Percentiles rank a stretch among this genome's conserved stretches.
Conservation (phyloP, 2,329 filamentous ascomycete species). For the Cladophialophora exuberans region DNA sequence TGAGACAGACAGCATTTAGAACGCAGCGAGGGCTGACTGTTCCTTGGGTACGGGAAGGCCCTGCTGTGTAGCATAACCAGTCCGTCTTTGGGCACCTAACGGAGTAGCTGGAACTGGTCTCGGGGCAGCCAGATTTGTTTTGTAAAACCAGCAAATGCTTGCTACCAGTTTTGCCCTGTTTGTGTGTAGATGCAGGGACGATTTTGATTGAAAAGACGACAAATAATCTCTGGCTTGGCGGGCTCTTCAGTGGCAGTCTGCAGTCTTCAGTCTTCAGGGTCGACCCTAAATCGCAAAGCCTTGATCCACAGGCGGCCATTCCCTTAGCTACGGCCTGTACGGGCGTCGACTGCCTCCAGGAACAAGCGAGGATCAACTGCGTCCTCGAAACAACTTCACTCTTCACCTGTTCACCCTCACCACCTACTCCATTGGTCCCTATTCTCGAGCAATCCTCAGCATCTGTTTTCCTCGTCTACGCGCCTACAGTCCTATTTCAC, state of each 20-base stretch:
- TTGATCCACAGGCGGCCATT: slow-evolving; percentile 6
- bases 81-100: too few species aligned
- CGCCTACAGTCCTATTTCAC: slow-evolving; percentile 26
- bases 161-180: too few species aligned
- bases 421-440: slow-evolving; percentile 12
- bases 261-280: too few species aligned
- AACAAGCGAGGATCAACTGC: slow-evolving; percentile 27
- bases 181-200: too few species aligned
- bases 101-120: too few species aligned
- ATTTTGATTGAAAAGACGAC: neutral
- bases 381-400: slow-evolving; percentile 21
- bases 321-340: neutral
- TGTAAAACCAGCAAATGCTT: neutral
- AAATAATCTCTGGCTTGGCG: neutral
- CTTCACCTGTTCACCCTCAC: slow-evolving; percentile 9
- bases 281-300: too few species aligned
- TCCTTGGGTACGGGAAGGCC: neutral
- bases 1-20: neutral
- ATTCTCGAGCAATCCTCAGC: slow-evolving; percentile 19
- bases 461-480: slow-evolving; percentile 21
- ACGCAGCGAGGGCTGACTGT: neutral
- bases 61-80: slow-evolving; percentile 6
- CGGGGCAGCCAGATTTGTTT: too few species aligned
- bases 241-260: too few species aligned
- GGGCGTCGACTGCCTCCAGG: slow-evolving; percentile 21